Percentiles rank a stretch among this genome's conserved stretches.
These are phyloP conservation scores for Metschnikowia chrysomelidarum DNA, from an alignment of 805 yeast species.

Conservation along the genomic window DNA sequence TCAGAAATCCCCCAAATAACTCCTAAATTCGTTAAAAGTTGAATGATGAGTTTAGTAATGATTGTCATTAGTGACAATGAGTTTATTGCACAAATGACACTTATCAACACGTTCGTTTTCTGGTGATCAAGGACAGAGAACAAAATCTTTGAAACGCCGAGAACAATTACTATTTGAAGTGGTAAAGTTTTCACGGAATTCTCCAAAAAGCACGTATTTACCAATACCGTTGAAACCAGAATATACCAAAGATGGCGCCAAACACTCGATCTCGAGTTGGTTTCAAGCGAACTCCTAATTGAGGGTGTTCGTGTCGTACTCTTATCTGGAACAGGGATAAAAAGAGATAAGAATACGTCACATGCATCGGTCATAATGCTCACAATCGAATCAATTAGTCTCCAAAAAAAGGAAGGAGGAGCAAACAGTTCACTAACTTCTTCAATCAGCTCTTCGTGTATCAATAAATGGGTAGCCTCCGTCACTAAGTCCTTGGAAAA, in stretches of 20 bases:
- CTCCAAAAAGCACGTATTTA: slow-evolving; percentile 7
- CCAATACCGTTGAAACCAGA: slow-evolving; percentile 2
- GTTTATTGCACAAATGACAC: slow-evolving; percentile 20
- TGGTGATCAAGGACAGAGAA: not conserved
- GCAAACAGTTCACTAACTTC: not conserved
- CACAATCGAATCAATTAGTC: not conserved
- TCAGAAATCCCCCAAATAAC: slow-evolving; percentile 43
- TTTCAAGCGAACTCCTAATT: slow-evolving; percentile 1
- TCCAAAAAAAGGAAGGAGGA: not conserved
- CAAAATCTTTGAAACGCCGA: slow-evolving; percentile 2
- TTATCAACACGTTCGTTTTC: slow-evolving; percentile 4
- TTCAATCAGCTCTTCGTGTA: not conserved
- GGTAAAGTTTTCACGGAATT: not conserved
- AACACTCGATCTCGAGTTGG: slow-evolving; percentile 11
- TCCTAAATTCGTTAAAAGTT: slow-evolving; percentile 44
- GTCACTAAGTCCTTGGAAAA: slow-evolving; percentile 3
- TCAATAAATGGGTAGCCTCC: slow-evolving; percentile 8
- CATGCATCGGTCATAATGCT: too few relatives aligned
- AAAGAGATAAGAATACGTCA: slow-evolving; percentile 7
- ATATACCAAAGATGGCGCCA: slow-evolving; percentile 15
- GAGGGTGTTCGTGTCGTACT: slow-evolving; percentile 2
- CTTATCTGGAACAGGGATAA: slow-evolving; percentile 11
- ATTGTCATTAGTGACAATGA: slow-evolving; percentile 28
- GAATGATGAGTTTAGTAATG: slow-evolving; percentile 25
- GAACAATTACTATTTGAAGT: slow-evolving; percentile 2